These are phyloP conservation scores for Trichoderma orchidacearum DNA, from an alignment of 495 filamentous ascomycete genomes.

Conservation along the genomic window DNA sequence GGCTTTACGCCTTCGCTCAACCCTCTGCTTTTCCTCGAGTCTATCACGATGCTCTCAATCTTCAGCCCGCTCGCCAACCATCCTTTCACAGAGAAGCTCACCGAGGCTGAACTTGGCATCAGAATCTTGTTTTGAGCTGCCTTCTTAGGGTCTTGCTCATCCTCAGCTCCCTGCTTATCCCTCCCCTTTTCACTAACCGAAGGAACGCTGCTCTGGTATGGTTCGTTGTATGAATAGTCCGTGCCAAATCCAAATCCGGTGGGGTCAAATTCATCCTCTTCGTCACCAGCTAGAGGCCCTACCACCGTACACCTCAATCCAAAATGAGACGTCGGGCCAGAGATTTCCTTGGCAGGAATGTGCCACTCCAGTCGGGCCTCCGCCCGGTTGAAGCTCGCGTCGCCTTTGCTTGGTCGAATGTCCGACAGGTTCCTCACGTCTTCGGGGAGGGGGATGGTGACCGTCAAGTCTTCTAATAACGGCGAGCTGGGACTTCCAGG, in stretches of 20 bases:
- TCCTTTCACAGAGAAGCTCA: constrained; percentile 85
- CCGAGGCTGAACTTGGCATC: constrained; percentile 80
- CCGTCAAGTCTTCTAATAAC: constrained; percentile 62
- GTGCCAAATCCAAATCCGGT: constrained; percentile 38
- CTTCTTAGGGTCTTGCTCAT: constrained; percentile 35
- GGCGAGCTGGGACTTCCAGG: constrained; percentile 40
- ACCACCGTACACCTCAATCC: constrained; percentile 64
- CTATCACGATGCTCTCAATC: constrained; percentile 78
- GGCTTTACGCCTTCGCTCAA: constrained; percentile 80
- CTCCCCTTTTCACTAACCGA: constrained; percentile 24
- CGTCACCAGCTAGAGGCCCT: constrained; percentile 49
- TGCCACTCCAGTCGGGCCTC: constrained; percentile 70
- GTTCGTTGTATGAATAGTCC: constrained; percentile 48
- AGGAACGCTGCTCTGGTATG: constrained; percentile 29
- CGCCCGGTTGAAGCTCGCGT: constrained; percentile 64
- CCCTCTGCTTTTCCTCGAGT: constrained; percentile 73
- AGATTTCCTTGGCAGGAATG: constrained; percentile 52
- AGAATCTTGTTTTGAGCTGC: constrained; percentile 60
- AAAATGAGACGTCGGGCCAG: constrained; percentile 53
- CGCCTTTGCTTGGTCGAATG: constrained; percentile 69
- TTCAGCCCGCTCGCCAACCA: constrained; percentile 92
- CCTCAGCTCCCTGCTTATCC: constrained; percentile 22
- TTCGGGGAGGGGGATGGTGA: constrained; percentile 69
- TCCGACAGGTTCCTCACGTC: constrained; percentile 78
- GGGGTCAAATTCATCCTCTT: constrained; percentile 36